A percentile compares a stretch with the other conserved stretches of the same genome.
Conservation (phyloP, 2,329 filamentous ascomycete genomes). For the Phoma sp. region DNA sequence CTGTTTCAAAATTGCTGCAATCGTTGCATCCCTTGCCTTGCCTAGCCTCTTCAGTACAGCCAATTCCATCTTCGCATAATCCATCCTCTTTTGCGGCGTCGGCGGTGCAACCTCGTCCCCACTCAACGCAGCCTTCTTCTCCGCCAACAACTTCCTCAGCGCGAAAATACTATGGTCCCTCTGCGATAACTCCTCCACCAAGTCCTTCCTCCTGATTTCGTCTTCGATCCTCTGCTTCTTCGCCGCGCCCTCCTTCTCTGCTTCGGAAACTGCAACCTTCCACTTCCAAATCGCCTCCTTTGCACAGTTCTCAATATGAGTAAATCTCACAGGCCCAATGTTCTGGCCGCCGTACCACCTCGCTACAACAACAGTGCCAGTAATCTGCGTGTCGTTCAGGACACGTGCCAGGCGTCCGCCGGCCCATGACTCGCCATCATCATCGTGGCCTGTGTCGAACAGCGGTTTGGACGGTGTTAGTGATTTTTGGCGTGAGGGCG, state of each 20-base stretch:
- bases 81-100: conserved; percentile 42
- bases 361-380: conserved; percentile 60
- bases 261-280: conserved; percentile 41
- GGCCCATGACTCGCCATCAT: conserved; percentile 63
- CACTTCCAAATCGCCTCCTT: conserved; percentile 57
- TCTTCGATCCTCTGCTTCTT: conserved; percentile 50
- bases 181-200: conserved; percentile 48
- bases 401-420: conserved; percentile 58
- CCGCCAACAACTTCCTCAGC: conserved; percentile 54
- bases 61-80: conserved; percentile 54
- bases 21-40: conserved; percentile 61
- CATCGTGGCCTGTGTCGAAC: conserved; percentile 57
- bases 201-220: conserved; percentile 44
- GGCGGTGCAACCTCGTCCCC: conserved; percentile 30
- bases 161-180: conserved; percentile 59
- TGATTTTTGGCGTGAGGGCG: conserved; percentile 56
- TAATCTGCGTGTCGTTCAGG: conserved; percentile 53
- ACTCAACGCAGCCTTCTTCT: conserved; percentile 50
- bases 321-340: conserved; percentile 61
- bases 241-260: conserved; percentile 43
- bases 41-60: conserved; percentile 53
- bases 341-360: conserved; percentile 63
- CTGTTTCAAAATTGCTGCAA: conserved; percentile 60
- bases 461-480: conserved; percentile 49
- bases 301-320: conserved; percentile 60